Evolutionary conservation across 345 rosid genomes (phyloP), one percentile per base, ranked within the genome.

Genomic region (Populus deltoides): DNA sequence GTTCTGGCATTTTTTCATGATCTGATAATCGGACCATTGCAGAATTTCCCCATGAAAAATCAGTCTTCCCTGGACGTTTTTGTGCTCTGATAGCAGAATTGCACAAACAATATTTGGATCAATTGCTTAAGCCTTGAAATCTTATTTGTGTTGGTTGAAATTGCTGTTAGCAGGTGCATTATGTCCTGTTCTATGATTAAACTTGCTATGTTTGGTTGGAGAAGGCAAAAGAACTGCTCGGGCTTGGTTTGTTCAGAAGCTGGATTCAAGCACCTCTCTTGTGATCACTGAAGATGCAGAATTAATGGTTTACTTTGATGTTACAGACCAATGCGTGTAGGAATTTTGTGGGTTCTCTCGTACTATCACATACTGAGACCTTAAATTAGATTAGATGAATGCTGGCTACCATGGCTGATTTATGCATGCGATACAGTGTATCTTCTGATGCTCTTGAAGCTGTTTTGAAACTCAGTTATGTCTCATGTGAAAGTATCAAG

Each of bases 151-250:
- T 0, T 53, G 59, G 35, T 12, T 47, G 5, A 33, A 33, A 39
- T 73, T 68, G 45, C 72, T 72, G 45, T 76, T 38, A 78, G 71
- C 89, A 94, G 99, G 95, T 92, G 77, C 94, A 95, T 79, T 91
- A 92, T 79, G 93, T 90, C 67, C 83, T 92, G 78, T 90, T 96
- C 77, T 65, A 82, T 0, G 94, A 89, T 29, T 87, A 93, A 18
- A 85, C 89, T 25, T 90, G 82, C 35, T 73, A 82, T 67, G 86
- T 78, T 65, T 96, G 98, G 99, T 33, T 88, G 69, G 81, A 77
- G 83, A 91, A 89, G 81, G 98, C 98, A 41, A 87, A 85, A 84
- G 89, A 91, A 41, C 62, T 86, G 78, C 86, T 87, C 78, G 47
- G 45, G 17, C 74, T 75, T 70, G 68, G 57, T 51, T 51, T 51